Conservation (phyloP, 306 rosid genomes). For the Adenanthera pavonina region DNA sequence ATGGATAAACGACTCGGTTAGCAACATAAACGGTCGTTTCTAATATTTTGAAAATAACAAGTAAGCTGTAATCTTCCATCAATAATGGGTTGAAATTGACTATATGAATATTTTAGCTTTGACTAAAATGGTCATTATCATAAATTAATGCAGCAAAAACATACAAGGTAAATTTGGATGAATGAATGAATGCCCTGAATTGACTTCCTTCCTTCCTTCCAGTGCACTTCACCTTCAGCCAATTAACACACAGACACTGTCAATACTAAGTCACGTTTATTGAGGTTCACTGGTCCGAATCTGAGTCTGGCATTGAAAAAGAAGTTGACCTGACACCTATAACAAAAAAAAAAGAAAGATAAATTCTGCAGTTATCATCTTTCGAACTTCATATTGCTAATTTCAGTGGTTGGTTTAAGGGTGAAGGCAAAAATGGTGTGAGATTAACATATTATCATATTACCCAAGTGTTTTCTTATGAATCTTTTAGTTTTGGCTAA, state of each 20-base stretch:
- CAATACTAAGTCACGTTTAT: not conserved
- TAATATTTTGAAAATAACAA: too few relatives aligned
- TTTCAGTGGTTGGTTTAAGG: not conserved
- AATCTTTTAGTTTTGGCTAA: not conserved
- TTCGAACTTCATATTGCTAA: not conserved
- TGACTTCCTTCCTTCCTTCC: not conserved
- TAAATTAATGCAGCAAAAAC: not conserved
- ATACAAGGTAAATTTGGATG: not conserved
- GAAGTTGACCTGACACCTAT: constrained; percentile 15
- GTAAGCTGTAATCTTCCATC: not conserved
- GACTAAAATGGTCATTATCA: not conserved
- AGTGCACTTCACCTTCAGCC: not conserved
- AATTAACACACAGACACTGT: not conserved
- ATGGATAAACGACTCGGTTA: not conserved
- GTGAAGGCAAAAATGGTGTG: not conserved
- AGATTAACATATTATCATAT: not conserved
- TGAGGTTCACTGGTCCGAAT: not conserved
- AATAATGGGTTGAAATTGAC: not conserved
- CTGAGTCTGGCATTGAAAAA: not conserved
- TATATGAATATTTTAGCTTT: too few relatives aligned
- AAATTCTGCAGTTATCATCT: not conserved
- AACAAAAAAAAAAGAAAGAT: not conserved
- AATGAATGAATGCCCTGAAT: not conserved
- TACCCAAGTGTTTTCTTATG: not conserved
- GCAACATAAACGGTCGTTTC: too few relatives aligned